Percentiles rank a stretch among this genome's conserved stretches.
Evolutionary conservation across 768 basidiomycete genomes (phyloP).

Genomic region (Calvatia gigantea): DNA sequence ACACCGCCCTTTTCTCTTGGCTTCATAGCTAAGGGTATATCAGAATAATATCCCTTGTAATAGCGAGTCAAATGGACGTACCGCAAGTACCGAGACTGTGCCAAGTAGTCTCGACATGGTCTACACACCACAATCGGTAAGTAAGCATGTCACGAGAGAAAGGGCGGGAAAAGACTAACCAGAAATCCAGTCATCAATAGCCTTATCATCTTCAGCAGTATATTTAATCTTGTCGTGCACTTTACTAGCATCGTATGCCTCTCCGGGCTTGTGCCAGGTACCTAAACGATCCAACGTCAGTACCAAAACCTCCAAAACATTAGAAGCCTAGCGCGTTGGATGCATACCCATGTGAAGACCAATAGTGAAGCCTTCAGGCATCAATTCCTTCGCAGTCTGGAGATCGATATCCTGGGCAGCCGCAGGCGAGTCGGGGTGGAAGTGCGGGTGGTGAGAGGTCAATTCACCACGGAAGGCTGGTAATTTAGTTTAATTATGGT

Average conservation of each 20-base stretch:
- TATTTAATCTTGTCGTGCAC: conserved; percentile 66
- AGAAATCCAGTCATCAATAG: conserved; percentile 69
- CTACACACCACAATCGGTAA: conserved; percentile 37
- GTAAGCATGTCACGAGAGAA: background rate
- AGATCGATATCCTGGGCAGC: conserved; percentile 62
- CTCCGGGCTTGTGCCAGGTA: conserved; percentile 36
- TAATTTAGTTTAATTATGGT: background rate
- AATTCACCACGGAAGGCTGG: conserved; percentile 69
- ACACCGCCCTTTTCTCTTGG: conserved; percentile 64
- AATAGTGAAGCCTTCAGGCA: conserved; percentile 59
- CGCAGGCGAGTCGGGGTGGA: conserved; percentile 67
- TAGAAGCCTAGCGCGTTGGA: too few species aligned
- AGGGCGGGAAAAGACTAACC: conserved; percentile 27
- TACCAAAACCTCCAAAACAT: background rate
- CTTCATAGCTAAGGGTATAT: conserved; percentile 50
- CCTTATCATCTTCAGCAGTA: conserved; percentile 63
- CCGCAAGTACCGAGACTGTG: conserved; percentile 62
- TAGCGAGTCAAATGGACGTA: conserved; percentile 17
- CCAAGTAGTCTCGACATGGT: conserved; percentile 78
- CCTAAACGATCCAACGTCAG: conserved; percentile 49
- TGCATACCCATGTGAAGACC: conserved; percentile 67
- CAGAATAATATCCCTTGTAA: background rate
- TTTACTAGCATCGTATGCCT: conserved; percentile 49
- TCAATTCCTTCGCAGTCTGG: conserved; percentile 57
- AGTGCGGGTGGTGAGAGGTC: conserved; percentile 69